Evolutionary conservation across 495 filamentous ascomycete species (phyloP), one percentile per base, ranked within the genome.

Genomic region (Penicillium samsonianum): DNA sequence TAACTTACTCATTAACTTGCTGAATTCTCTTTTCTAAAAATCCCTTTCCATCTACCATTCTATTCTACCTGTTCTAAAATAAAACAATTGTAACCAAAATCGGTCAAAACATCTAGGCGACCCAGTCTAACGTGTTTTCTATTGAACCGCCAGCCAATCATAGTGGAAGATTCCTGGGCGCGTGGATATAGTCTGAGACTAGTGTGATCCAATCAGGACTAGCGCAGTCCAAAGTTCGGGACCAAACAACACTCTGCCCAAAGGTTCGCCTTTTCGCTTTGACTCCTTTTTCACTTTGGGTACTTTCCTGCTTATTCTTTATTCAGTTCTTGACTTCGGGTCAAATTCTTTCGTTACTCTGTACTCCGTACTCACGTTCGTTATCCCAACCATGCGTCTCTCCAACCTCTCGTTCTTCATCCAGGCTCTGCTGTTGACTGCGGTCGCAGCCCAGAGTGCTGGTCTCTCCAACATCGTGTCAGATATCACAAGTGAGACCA

Each of bases 361-460:
- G 7, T n/a, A n/a, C n/a, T n/a, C n/a, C n/a, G 4, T n/a, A 25
- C 23, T 14, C 20, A 53, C 50, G 22, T 46, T 44, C 47, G 46
- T 63, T 53, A 31, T 57, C 61, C 65, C 19, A 22, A 71, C 51
- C 62, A 78, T 78, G 75, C 73, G 75, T 59, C 63, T 70, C 53
- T 60, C 67, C 55, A 59, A 63, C 55, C 65, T 76, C 50, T 71
- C 73, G 50, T 67, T 76, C 54, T 44, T 76, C 53, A 51, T 70
- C 26, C 73, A 75, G 53, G 70, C 72, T 46, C 66, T 78, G 59
- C 63, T 78, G 33, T 61, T 74, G 70, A 68, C 73, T 38, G 67
- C 69, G 2, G 67, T 63, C 42, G 70, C 73, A 42, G 73, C 69
- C 37, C 73, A 76, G 66, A 73, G 66, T 53, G 51, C 58, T 11